phyloP scores from a whole-genome alignment of 257 asterid species.

The Nyctanthes arbortristis region DNA sequence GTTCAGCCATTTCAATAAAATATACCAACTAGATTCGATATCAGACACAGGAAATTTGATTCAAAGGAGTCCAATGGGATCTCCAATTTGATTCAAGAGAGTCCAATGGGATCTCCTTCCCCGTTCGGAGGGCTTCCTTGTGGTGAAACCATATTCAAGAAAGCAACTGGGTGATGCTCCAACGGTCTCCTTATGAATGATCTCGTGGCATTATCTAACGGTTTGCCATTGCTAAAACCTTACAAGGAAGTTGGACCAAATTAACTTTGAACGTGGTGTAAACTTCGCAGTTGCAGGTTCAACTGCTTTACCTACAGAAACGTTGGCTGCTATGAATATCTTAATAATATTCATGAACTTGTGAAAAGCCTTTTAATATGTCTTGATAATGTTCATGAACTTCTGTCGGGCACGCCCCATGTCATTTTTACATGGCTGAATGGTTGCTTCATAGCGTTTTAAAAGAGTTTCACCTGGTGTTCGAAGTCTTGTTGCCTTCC shows the following conservation, averaged over 20 bases:
- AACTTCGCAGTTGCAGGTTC: slow-evolving; percentile 38
- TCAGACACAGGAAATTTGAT: slow-evolving; percentile 8
- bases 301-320: slow-evolving; percentile 22
- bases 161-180: slow-evolving; percentile 10
- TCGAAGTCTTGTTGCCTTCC: too few species aligned
- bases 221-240: too few species aligned
- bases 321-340: slow-evolving; percentile 10
- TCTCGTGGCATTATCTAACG: too few species aligned
- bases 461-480: too few species aligned
- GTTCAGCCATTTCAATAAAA: slow-evolving; percentile 9
- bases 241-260: not conserved
- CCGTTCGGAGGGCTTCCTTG: not conserved
- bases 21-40: slow-evolving; percentile 7
- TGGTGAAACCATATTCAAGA: not conserved
- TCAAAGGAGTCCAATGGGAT: too few species aligned
- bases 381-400: too few species aligned
- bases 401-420: too few species aligned
- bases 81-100: too few species aligned
- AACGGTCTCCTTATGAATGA: slow-evolving; percentile 12
- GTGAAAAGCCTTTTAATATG: too few species aligned
- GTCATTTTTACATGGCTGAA: too few species aligned
- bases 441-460: too few species aligned
- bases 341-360: too few species aligned
- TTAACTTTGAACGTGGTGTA: slow-evolving; percentile 15
- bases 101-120: not conserved